Percentiles rank a stretch among this genome's conserved stretches.
Evolutionary conservation across 2,329 filamentous ascomycete genomes (phyloP).

Genomic region (Trichoderma polysporum): DNA sequence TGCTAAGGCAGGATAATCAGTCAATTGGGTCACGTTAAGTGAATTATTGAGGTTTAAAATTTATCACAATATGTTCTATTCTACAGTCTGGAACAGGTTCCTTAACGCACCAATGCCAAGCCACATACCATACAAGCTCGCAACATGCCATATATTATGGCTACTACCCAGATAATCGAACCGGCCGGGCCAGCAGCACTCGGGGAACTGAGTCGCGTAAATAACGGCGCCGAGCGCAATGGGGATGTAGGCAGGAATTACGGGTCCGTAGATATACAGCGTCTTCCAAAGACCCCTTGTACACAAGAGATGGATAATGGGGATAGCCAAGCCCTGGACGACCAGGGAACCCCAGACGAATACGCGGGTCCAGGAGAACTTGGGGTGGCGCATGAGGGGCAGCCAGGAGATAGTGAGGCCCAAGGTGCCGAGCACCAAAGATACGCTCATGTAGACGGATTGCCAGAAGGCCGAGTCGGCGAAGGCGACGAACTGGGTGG

Average conservation of each 20-base stretch:
- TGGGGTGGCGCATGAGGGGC: not conserved
- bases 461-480: not conserved
- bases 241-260: not conserved
- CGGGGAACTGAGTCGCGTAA: not conserved
- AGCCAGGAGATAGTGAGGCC: not conserved
- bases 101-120: not conserved
- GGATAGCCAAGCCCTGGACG: not conserved
- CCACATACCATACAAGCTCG: not conserved
- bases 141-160: conserved; percentile 1
- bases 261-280: not conserved
- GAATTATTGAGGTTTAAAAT: no score
- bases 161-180: conserved; percentile 2
- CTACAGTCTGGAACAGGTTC: no score
- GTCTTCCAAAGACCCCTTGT: not conserved
- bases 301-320: not conserved
- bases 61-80: not conserved
- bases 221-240: not conserved
- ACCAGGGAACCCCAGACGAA: not conserved
- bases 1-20: no score
- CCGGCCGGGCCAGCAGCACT: not conserved
- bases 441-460: not conserved
- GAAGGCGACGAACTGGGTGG: not conserved
- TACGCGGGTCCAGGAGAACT: not conserved
- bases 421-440: not conserved
- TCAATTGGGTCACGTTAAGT: no score